A percentile compares a stretch with the other conserved stretches of the same genome.
These are phyloP conservation scores for Nannizzia gypsea DNA, from an alignment of 2,329 filamentous ascomycete species.

Conservation along the genomic window DNA sequence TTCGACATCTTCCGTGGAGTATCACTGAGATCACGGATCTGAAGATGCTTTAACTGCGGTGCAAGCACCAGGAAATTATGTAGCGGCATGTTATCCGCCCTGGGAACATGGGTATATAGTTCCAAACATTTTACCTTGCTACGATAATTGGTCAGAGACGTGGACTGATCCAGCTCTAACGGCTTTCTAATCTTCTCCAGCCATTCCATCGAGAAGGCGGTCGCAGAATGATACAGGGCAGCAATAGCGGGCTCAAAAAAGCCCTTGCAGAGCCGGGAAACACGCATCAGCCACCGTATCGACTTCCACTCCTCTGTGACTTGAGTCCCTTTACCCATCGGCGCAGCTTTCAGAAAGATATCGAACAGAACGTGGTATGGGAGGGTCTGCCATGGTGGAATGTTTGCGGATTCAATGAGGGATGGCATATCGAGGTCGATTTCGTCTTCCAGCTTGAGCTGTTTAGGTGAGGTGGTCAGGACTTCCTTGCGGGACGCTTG, in stretches of 20 bases:
- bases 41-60: constrained; percentile 55
- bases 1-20: neutral
- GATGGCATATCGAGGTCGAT: constrained; percentile 8
- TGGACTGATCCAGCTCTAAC: constrained; percentile 43
- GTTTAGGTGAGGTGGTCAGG: constrained; percentile 8
- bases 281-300: constrained; percentile 50
- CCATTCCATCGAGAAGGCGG: constrained; percentile 44
- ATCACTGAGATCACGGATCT: constrained; percentile 51
- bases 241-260: constrained; percentile 64
- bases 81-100: constrained; percentile 37
- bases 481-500: constrained; percentile 9
- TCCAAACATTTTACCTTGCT: constrained; percentile 59
- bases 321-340: constrained; percentile 28
- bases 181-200: constrained; percentile 39
- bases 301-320: constrained; percentile 35
- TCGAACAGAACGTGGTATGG: constrained; percentile 58
- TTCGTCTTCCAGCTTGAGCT: constrained; percentile 4
- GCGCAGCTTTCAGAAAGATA: constrained; percentile 57
- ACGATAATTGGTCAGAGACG: constrained; percentile 51
- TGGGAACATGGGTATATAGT: constrained; percentile 52
- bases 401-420: constrained; percentile 23
- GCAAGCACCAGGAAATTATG: constrained; percentile 50
- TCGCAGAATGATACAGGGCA: constrained; percentile 58
- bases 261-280: constrained; percentile 49
- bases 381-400: constrained; percentile 49